Percentiles rank a stretch among this genome's conserved stretches.
Conservation (phyloP, 2,329 filamentous ascomycete species). For the Cryphonectria radicalis region DNA sequence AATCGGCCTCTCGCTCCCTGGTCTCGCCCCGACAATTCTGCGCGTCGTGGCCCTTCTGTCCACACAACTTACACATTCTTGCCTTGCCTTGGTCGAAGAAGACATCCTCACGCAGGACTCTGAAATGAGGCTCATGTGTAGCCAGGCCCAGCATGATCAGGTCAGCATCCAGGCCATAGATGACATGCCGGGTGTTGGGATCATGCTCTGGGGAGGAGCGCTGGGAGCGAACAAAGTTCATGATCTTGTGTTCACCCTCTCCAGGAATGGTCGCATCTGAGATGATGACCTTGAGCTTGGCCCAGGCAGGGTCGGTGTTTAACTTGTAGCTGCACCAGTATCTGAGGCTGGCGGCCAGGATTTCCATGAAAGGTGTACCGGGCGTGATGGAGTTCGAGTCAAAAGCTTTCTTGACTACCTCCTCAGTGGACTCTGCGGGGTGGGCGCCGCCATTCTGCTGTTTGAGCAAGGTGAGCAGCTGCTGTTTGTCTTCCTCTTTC, state of each 20-base stretch:
- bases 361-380: slow-evolving; percentile 98
- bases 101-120: slow-evolving; percentile 94
- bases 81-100: slow-evolving; percentile 88
- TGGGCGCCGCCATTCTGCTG: slow-evolving; percentile 72
- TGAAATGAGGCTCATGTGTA: slow-evolving; percentile 96
- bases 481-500: slow-evolving; percentile 88
- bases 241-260: slow-evolving; percentile 99
- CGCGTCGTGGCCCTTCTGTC: slow-evolving; percentile 89
- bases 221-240: slow-evolving; percentile 96
- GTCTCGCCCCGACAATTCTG: slow-evolving; percentile 80
- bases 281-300: slow-evolving; percentile 94
- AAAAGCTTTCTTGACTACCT: slow-evolving; percentile 84
- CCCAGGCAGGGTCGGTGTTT: slow-evolving; percentile 95
- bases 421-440: slow-evolving; percentile 64
- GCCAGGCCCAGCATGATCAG: slow-evolving; percentile 97
- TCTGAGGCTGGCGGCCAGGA: slow-evolving; percentile 83
- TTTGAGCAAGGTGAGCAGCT: slow-evolving; percentile 82
- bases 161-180: slow-evolving; percentile 97
- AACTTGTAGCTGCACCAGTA: slow-evolving; percentile 99
- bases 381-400: slow-evolving; percentile 88
- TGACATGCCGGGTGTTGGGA: slow-evolving; percentile 96
- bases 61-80: slow-evolving; percentile 84
- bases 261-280: slow-evolving; percentile 97
- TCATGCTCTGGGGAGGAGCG: slow-evolving; percentile 88
- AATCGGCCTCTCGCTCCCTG: slow-evolving; percentile 78